Conservation (phyloP, 352 stramenopile genomes). For the Globisporangium cederbergense region DNA sequence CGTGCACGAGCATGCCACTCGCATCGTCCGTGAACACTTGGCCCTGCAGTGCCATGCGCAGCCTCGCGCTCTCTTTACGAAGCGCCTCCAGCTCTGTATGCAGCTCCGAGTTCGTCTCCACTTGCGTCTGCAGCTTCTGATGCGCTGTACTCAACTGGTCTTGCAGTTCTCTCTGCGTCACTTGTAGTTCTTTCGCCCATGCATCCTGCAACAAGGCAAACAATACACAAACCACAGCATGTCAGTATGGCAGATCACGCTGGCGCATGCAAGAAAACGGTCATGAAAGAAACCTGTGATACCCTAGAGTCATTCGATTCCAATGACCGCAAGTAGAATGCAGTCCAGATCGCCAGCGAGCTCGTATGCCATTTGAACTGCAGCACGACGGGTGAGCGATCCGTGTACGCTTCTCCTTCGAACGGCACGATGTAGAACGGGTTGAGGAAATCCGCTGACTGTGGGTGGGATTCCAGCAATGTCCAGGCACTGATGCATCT, state of each 20-base stretch:
- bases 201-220: slow-evolving; percentile 46
- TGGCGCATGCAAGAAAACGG: slow-evolving; percentile 1
- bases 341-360: slow-evolving; percentile 74
- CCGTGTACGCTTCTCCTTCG: slow-evolving; percentile 25
- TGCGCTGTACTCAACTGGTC: slow-evolving; percentile 59
- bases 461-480: slow-evolving; percentile 37
- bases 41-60: slow-evolving; percentile 57
- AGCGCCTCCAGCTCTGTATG: slow-evolving; percentile 63
- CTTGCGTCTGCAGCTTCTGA: slow-evolving; percentile 64
- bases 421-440: slow-evolving; percentile 73
- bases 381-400: slow-evolving; percentile 69
- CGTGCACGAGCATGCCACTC: slow-evolving; percentile 65
- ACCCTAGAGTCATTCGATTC: slow-evolving; percentile 79
- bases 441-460: slow-evolving; percentile 57
- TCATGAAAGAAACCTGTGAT: slow-evolving; percentile 51
- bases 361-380: slow-evolving; percentile 87
- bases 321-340: slow-evolving; percentile 82
- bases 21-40: slow-evolving; percentile 73
- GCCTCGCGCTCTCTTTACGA: slow-evolving; percentile 52
- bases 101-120: slow-evolving; percentile 72
- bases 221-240: not conserved
- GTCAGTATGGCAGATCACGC: not conserved
- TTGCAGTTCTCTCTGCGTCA: slow-evolving; percentile 76
- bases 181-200: slow-evolving; percentile 79
- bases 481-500: slow-evolving; percentile 73